These are phyloP conservation scores for Rhynchosporium graminicola DNA, from an alignment of 2,329 filamentous ascomycete species.

Conservation along the genomic window DNA sequence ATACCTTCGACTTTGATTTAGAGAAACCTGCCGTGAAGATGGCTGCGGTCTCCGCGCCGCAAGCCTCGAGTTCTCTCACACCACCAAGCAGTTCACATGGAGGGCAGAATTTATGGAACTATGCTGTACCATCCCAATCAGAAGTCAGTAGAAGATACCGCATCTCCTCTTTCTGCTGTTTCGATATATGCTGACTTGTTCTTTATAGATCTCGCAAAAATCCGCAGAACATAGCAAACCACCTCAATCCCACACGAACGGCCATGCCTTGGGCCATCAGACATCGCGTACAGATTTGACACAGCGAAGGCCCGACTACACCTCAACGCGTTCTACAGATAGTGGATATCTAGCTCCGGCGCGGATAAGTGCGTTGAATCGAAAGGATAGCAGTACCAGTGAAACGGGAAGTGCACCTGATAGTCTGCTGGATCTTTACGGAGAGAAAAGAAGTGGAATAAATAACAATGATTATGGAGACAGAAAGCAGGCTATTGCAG, in stretches of 20 bases:
- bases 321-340: conserved; percentile 27
- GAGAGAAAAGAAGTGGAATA: conserved; percentile 32
- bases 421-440: conserved; percentile 48
- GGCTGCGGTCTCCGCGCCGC: conserved; percentile 42
- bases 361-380: conserved; percentile 42
- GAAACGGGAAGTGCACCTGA: conserved; percentile 48
- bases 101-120: conserved; percentile 38
- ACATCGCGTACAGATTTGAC: conserved; percentile 34
- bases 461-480: conserved; percentile 37
- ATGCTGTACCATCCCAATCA: conserved; percentile 35
- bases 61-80: conserved; percentile 39
- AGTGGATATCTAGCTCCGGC: conserved; percentile 41
- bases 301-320: conserved; percentile 28
- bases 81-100: conserved; percentile 39
- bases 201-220: conserved; percentile 25
- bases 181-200: conserved; percentile 8
- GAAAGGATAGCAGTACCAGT: conserved; percentile 46
- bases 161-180: neutral
- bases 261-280: conserved; percentile 26
- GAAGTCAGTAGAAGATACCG: conserved; percentile 33
- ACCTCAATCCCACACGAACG: conserved; percentile 33
- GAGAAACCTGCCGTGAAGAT: conserved; percentile 31
- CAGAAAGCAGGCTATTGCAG: conserved; percentile 28
- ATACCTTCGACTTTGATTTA: conserved; percentile 20
- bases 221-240: conserved; percentile 23